Percentiles rank a stretch among this genome's conserved stretches.
phyloP scores from a whole-genome alignment of 768 basidiomycete species.

The Amanita jacksonii region DNA sequence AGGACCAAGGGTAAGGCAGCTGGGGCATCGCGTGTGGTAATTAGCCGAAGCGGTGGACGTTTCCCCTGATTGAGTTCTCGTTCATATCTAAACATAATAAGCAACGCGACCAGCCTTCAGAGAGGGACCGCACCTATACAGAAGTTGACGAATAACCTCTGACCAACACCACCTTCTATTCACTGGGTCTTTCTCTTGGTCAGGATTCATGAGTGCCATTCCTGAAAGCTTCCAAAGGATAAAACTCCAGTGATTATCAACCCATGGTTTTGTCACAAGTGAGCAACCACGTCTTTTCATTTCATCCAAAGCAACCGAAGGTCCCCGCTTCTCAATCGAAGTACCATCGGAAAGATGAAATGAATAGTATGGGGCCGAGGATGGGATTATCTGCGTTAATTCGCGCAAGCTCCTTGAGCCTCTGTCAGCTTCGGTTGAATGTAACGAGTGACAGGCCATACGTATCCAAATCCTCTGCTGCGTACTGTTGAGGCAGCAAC shows the following conservation, averaged over 20 bases:
- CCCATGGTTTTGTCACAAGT: constrained; percentile 71
- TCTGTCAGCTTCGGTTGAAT: not conserved
- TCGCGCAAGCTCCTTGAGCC: constrained; percentile 37
- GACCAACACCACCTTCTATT: constrained; percentile 71
- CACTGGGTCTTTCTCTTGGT: constrained; percentile 34
- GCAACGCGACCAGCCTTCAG: not conserved
- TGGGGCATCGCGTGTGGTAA: constrained; percentile 78
- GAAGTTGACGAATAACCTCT: constrained; percentile 74
- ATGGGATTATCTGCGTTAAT: constrained; percentile 45
- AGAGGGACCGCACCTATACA: constrained; percentile 56
- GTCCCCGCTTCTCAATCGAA: constrained; percentile 26
- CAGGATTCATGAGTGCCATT: constrained; percentile 67
- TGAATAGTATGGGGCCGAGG: constrained; percentile 47
- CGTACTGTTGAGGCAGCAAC: constrained; percentile 39
- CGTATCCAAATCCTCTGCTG: constrained; percentile 30
- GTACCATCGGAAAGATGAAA: constrained; percentile 33
- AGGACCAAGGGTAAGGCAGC: constrained; percentile 76
- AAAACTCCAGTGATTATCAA: constrained; percentile 84
- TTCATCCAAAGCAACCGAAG: constrained; percentile 45
- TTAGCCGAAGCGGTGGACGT: constrained; percentile 72
- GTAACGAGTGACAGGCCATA: constrained; percentile 30
- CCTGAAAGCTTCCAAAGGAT: constrained; percentile 95
- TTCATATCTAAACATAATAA: constrained; percentile 56
- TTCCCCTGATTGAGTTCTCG: constrained; percentile 71
- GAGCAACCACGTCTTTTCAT: constrained; percentile 50